Evolutionary conservation across 495 filamentous ascomycete species (phyloP).

Genomic region (Zalerion maritima): DNA sequence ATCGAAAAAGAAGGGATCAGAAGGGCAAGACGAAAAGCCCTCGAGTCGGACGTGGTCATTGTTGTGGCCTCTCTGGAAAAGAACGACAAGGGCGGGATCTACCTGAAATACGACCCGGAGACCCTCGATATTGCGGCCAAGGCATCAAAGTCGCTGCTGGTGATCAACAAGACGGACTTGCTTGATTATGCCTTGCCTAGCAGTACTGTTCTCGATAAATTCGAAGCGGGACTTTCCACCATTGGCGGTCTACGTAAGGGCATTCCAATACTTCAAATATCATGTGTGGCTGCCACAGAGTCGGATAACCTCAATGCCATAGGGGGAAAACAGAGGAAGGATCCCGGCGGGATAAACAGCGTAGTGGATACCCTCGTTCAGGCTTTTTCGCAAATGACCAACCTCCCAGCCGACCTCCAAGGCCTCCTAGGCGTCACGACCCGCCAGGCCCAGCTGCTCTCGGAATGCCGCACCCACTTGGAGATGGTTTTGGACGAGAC

Average conservation of each 20-base stretch:
- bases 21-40: constrained; percentile 64
- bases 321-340: constrained; percentile 22
- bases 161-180: constrained; percentile 71
- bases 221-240: constrained; percentile 15
- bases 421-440: constrained; percentile 83
- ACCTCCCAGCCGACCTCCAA: constrained; percentile 43
- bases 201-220: constrained; percentile 17
- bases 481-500: constrained; percentile 48
- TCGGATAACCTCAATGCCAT: constrained; percentile 7
- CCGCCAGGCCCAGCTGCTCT: constrained; percentile 70
- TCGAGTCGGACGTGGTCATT: constrained; percentile 75
- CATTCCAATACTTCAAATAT: constrained; percentile 11
- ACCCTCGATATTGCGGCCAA: constrained; percentile 31
- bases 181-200: constrained; percentile 18
- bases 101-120: constrained; percentile 31
- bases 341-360: constrained; percentile 51
- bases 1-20: constrained; percentile 86
- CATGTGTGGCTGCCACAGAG: constrained; percentile 14
- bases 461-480: constrained; percentile 53
- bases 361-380: constrained; percentile 52
- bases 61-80: constrained; percentile 59
- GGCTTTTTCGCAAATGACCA: constrained; percentile 61
- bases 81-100: constrained; percentile 15
- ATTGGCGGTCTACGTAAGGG: constrained; percentile 15
- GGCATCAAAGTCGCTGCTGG: constrained; percentile 50